Percentiles rank a stretch among this genome's conserved stretches.
Conservation (phyloP, 148 eudicot genomes). For the Cornus suecica region DNA sequence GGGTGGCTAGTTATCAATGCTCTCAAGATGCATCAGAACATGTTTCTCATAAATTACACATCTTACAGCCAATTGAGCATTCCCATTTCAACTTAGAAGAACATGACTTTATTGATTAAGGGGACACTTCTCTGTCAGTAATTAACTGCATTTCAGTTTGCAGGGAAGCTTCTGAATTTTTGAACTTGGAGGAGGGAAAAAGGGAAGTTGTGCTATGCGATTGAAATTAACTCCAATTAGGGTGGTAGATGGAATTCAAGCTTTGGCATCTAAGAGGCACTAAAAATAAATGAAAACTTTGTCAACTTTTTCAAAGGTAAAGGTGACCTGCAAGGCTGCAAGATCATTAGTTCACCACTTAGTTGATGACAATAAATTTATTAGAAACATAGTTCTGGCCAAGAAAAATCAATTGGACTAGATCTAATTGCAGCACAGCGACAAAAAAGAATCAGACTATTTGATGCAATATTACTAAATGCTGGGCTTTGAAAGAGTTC, state of each 20-base stretch:
- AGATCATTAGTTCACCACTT: neutral
- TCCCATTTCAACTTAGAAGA: neutral
- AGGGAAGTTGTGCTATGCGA: neutral
- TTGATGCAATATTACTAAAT: neutral
- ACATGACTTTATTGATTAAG: neutral
- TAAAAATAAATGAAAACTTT: neutral
- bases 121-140: neutral
- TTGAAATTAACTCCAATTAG: neutral
- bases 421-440: no score
- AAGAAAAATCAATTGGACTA: no score
- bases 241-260: neutral
- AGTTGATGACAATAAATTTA: no score
- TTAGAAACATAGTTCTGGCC: no score
- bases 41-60: neutral
- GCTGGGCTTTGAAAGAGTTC: neutral
- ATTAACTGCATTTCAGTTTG: neutral
- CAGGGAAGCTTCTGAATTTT: neutral
- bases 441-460: neutral
- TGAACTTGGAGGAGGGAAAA: neutral
- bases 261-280: neutral
- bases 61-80: neutral
- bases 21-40: neutral
- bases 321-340: neutral
- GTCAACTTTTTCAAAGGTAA: neutral
- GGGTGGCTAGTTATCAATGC: neutral